Percentiles rank a stretch among this genome's conserved stretches.
phyloP scores from a whole-genome alignment of 495 filamentous ascomycete species.

The Evernia prunastri region DNA sequence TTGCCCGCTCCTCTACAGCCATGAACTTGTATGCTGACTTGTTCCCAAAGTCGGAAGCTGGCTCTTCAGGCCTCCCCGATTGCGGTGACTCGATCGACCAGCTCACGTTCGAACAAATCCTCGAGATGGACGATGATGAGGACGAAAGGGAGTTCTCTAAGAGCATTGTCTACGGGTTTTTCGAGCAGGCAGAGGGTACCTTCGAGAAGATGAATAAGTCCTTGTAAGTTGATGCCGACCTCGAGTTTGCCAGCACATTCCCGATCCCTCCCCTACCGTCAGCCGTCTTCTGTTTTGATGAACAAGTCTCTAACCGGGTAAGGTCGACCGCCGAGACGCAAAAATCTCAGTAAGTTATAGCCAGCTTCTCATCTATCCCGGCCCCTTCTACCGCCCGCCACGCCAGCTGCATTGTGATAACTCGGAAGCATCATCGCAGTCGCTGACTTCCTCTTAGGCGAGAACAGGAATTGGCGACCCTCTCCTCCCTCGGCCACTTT shows the following conservation, averaged over 20 bases:
- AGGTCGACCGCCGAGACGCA: not conserved
- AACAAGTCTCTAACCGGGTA: not conserved
- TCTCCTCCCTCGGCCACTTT: conserved; percentile 88
- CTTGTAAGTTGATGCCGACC: conserved; percentile 54
- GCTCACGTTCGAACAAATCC: conserved; percentile 83
- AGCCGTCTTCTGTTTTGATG: not conserved
- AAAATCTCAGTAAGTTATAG: not conserved
- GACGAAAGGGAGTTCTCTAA: conserved; percentile 70
- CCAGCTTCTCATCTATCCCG: not conserved
- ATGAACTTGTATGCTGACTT: not conserved
- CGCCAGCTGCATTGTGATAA: not conserved
- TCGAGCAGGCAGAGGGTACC: conserved; percentile 81
- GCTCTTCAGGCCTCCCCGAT: conserved; percentile 43
- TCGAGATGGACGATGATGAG: conserved; percentile 91
- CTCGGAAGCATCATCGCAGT: not conserved
- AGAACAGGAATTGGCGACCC: conserved; percentile 55
- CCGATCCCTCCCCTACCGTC: not conserved
- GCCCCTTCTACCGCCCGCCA: not conserved
- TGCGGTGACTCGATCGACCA: conserved; percentile 69
- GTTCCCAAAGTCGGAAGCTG: conserved; percentile 37
- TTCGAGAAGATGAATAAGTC: conserved; percentile 77
- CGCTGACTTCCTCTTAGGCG: conserved; percentile 40
- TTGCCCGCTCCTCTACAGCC: not conserved
- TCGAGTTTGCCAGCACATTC: not conserved
- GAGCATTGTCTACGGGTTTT: conserved; percentile 86